Evolutionary conservation across 352 stramenopile species (phyloP), one percentile per base, ranked within the genome.

Genomic region (Pythium dissimile): DNA sequence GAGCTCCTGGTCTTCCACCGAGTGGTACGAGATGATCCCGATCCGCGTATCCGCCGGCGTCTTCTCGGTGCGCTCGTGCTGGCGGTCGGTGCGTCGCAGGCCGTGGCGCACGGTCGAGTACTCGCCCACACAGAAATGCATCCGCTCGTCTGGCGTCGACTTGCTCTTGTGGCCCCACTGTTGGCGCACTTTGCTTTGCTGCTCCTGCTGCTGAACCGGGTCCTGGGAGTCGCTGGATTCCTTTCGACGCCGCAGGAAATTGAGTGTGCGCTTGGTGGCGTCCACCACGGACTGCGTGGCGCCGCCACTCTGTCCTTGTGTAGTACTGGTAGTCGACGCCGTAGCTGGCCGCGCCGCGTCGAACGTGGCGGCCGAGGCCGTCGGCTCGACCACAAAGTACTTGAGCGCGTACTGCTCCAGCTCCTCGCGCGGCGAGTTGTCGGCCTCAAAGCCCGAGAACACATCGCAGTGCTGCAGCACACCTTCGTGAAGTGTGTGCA

Each of bases 1-100:
- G 20, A 89, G 66, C 1, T 77, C 68, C 2, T 76, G 75, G 59
- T 89, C 79, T 37, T 84, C 76, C 20, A 89, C 64, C n/a, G 79
- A 89, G 47, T 89, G 77, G 24, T 74, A 72, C 58, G 76, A 78
- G 51, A 89, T 79, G 65, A 89, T 84, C 5, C 79, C 79, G 12
- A 89, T 60, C 2, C 79, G 79, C 12, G 77, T 60, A 54, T 88
- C 75, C 6, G 15, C 59, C 57, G 12, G 39, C 9, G 58, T 54
- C 39, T n/a, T n/a, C n/a, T n/a, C 61, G 69, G n/a, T 59, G 58
- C n/a, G 52, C 59, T 13, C 27, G 26, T 18, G 20, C 15, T 16
- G 28, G 27, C 49, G 26, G 20, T 51, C 16, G 35, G 32, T n/a
- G 6, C 55, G 67, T 24, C 74, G 54, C 13, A 80, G 59, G 24